Evolutionary conservation across 768 basidiomycete genomes (phyloP).

Genomic region (Boletus pseudo-olivaceus): DNA sequence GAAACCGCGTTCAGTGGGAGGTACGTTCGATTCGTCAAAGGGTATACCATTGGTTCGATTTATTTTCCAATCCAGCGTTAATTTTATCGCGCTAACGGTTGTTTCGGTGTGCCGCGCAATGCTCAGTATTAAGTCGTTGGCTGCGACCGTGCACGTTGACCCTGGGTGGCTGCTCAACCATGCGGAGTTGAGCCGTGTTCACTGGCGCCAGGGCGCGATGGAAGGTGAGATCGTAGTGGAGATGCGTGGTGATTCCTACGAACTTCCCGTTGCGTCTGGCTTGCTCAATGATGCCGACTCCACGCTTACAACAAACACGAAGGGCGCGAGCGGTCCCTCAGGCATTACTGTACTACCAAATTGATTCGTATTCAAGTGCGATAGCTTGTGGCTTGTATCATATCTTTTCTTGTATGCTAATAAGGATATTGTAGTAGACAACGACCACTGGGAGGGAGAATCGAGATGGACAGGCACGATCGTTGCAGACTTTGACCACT

Average conservation of each 20-base stretch:
- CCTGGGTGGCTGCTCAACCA: conserved; percentile 43
- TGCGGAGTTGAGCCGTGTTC: conserved; percentile 43
- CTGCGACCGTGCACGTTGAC: conserved; percentile 38
- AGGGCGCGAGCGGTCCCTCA: neutral
- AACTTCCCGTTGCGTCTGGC: neutral
- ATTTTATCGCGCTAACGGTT: conserved; percentile 5
- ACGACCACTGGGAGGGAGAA: conserved; percentile 26
- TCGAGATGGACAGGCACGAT: conserved; percentile 67
- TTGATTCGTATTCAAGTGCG: neutral
- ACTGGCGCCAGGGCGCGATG: conserved; percentile 34
- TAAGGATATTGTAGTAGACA: too few species aligned
- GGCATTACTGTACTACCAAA: neutral
- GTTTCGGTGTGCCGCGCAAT: conserved; percentile 37
- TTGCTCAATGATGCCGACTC: neutral
- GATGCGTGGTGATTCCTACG: neutral
- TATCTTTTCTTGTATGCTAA: too few species aligned
- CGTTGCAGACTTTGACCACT: conserved; percentile 86
- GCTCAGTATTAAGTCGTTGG: conserved; percentile 42
- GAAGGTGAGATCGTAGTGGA: conserved; percentile 36
- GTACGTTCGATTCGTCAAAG: conserved; percentile 1
- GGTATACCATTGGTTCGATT: neutral
- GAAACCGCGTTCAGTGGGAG: neutral
- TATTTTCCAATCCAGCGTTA: neutral
- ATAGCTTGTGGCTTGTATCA: neutral
- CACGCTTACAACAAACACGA: neutral